phyloP scores from a whole-genome alignment of 768 basidiomycete genomes.

The Scleroderma citrinum region DNA sequence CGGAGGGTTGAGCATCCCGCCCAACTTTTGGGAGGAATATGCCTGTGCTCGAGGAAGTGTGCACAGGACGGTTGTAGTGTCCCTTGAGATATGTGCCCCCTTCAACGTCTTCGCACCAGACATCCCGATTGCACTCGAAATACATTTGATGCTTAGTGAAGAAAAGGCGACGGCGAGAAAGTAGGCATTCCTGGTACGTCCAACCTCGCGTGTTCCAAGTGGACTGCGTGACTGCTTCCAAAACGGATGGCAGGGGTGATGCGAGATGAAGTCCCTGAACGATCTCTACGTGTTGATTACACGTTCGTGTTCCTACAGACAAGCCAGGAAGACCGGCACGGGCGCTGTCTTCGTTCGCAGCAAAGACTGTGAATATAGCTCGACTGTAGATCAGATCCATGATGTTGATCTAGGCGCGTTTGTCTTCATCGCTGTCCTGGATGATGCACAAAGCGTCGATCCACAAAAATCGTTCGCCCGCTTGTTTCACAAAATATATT shows the following conservation, averaged over 20 bases:
- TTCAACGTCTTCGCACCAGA: not conserved
- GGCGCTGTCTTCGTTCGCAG: constrained; percentile 11
- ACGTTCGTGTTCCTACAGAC: constrained; percentile 3
- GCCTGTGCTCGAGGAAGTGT: not conserved
- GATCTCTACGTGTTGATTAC: constrained; percentile 11
- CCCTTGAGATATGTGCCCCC: not conserved
- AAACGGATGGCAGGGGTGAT: constrained; percentile 11
- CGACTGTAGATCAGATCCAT: constrained; percentile 18
- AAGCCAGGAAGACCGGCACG: constrained; percentile 11
- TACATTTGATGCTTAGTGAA: constrained; percentile 17
- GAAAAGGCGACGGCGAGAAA: constrained; percentile 13
- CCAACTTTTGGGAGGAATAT: not conserved
- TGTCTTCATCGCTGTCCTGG: constrained; percentile 18
- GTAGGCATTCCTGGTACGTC: constrained; percentile 16
- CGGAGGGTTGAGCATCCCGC: not conserved
- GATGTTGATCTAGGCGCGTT: constrained; percentile 7
- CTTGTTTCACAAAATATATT: constrained; percentile 8
- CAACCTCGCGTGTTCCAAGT: constrained; percentile 10
- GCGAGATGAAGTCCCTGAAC: constrained; percentile 20
- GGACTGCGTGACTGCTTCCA: constrained; percentile 7
- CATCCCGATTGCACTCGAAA: constrained; percentile 9
- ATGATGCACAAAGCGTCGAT: constrained; percentile 20
- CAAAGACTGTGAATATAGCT: constrained; percentile 14
- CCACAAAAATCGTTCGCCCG: constrained; percentile 22
- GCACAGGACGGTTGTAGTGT: not conserved